A percentile compares a stretch with the other conserved stretches of the same genome.
Conservation (phyloP, 257 asterid species). For the Solanum commersonii region DNA sequence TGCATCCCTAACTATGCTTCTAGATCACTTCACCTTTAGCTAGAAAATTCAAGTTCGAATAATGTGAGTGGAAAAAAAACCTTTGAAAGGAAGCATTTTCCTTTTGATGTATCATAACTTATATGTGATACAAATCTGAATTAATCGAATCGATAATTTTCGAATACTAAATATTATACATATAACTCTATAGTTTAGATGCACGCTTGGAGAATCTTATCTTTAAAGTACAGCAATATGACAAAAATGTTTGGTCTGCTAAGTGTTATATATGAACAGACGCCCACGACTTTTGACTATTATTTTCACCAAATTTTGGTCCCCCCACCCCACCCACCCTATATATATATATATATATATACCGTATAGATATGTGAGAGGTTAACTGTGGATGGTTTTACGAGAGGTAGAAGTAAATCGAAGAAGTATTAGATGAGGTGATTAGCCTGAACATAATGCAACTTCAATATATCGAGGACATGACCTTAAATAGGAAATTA, state of each 20-base stretch:
- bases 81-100: not conserved
- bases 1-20: not conserved
- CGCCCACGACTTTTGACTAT: not conserved
- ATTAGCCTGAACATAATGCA: accelerated
- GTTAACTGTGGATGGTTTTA: not conserved
- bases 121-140: not conserved
- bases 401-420: not conserved
- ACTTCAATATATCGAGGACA: not conserved
- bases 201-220: not conserved
- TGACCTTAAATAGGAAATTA: not conserved
- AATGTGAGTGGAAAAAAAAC: too few species aligned
- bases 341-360: too few species aligned
- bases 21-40: not conserved
- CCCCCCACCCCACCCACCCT: not conserved
- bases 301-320: not conserved
- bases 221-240: not conserved
- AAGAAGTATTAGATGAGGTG: not conserved
- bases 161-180: not conserved
- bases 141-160: not conserved
- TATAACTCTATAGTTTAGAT: not conserved
- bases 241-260: not conserved
- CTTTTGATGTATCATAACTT: not conserved
- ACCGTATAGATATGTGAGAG: not conserved
- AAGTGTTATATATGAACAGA: not conserved
- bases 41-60: not conserved